Evolutionary conservation across 1,284 basidiomycete genomes (phyloP).

Genomic region (Marasmius sp.): DNA sequence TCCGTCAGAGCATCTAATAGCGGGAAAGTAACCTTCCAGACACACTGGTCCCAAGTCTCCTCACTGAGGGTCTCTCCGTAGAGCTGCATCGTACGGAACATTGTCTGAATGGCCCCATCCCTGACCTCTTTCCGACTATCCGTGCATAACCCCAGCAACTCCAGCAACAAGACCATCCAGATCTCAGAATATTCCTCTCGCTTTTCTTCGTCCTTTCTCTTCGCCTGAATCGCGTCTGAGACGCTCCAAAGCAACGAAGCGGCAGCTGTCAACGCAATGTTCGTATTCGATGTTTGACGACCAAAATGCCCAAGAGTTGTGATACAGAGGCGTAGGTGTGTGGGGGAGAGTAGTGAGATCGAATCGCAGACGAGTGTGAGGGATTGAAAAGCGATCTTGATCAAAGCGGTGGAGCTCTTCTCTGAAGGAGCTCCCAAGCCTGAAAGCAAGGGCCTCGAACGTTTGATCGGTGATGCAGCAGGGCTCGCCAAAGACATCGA

Average conservation of each 20-base stretch:
- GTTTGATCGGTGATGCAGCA: slow-evolving; percentile 36
- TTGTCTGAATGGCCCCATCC: slow-evolving; percentile 90
- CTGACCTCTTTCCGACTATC: slow-evolving; percentile 87
- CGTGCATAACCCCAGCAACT: slow-evolving; percentile 80
- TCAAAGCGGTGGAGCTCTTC: slow-evolving; percentile 63
- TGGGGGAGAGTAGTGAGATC: slow-evolving; percentile 76
- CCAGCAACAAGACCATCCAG: slow-evolving; percentile 90
- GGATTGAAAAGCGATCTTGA: slow-evolving; percentile 92
- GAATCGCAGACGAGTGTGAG: slow-evolving; percentile 94
- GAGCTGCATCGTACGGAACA: slow-evolving; percentile 92
- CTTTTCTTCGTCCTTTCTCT: slow-evolving; percentile 64
- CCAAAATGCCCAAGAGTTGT: slow-evolving; percentile 89
- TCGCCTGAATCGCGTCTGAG: slow-evolving; percentile 86
- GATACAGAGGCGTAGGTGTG: slow-evolving; percentile 87
- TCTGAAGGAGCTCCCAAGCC: slow-evolving; percentile 58
- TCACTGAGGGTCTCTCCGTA: slow-evolving; percentile 83
- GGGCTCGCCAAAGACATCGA: slow-evolving; percentile 30
- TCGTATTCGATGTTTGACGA: slow-evolving; percentile 83
- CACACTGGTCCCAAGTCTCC: slow-evolving; percentile 84
- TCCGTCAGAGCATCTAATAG: slow-evolving; percentile 73
- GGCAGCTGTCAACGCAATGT: slow-evolving; percentile 91
- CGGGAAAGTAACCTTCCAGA: slow-evolving; percentile 90
- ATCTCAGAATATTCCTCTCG: slow-evolving; percentile 76
- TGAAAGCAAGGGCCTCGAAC: slow-evolving; percentile 47
- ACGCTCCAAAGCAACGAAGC: slow-evolving; percentile 91